These are phyloP conservation scores for Cicer cuneatum DNA, from an alignment of 306 rosid genomes.

Conservation along the genomic window DNA sequence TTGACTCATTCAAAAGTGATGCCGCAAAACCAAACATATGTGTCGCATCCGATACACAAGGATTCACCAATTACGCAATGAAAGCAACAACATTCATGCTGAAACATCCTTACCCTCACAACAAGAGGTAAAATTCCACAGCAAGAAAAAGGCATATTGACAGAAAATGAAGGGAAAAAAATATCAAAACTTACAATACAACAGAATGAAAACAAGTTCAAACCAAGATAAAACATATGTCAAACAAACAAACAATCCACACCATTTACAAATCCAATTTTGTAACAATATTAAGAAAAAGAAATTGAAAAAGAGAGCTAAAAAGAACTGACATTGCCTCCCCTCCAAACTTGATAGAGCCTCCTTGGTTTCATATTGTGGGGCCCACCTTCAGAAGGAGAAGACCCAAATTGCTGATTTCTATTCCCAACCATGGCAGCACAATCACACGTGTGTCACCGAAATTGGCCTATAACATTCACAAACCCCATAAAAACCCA, in stretches of 20 bases:
- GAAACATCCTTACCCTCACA: constrained; percentile 22
- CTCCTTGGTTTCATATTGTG: constrained; percentile 56
- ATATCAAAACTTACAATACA: constrained; percentile 13
- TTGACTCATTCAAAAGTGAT: not conserved
- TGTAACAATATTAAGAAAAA: constrained; percentile 28
- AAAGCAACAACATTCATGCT: constrained; percentile 30
- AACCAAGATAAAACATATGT: constrained; percentile 32
- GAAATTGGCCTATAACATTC: constrained; percentile 40
- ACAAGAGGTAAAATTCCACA: constrained; percentile 4
- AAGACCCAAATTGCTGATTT: constrained; percentile 48
- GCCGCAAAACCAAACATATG: not conserved
- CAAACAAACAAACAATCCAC: constrained; percentile 9
- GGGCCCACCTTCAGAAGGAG: constrained; percentile 46
- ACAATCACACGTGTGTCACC: constrained; percentile 38
- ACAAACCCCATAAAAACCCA: constrained; percentile 50
- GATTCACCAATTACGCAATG: not conserved
- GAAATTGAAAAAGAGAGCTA: not conserved
- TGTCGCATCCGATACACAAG: not conserved
- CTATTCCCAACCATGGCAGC: constrained; percentile 49
- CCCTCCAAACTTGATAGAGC: constrained; percentile 91
- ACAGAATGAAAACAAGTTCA: constrained; percentile 37
- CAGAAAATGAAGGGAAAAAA: constrained; percentile 14
- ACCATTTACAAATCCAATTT: constrained; percentile 23
- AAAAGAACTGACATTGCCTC: constrained; percentile 79
- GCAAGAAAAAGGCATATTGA: constrained; percentile 18